phyloP scores from a whole-genome alignment of 441 rosid genomes.

The Syzygium malaccense region DNA sequence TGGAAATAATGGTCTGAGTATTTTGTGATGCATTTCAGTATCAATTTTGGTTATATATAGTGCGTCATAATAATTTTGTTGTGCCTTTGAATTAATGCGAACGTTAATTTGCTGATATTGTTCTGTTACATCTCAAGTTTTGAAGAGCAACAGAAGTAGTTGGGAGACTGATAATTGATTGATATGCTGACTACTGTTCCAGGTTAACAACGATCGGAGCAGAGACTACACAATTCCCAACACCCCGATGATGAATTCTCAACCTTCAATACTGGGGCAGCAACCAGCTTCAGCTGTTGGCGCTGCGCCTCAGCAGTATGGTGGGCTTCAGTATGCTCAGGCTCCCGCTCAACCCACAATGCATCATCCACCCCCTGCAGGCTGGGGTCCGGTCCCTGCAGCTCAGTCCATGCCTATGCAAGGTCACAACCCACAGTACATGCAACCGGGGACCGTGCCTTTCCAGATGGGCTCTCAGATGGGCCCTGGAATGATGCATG shows the following conservation, averaged over 20 bases:
- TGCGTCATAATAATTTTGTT: neutral
- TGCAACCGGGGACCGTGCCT: constrained; percentile 40
- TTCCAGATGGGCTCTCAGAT: constrained; percentile 39
- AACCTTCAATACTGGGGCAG: constrained; percentile 62
- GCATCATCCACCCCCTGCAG: constrained; percentile 43
- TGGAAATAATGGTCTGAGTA: neutral
- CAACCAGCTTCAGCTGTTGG: constrained; percentile 49
- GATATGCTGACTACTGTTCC: constrained; percentile 5
- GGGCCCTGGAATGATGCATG: constrained; percentile 56
- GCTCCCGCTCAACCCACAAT: constrained; percentile 21
- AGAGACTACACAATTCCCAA: constrained; percentile 78
- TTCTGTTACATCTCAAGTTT: neutral
- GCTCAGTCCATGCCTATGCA: constrained; percentile 49
- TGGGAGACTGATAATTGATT: neutral
- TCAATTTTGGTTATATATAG: neutral
- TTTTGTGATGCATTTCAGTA: neutral
- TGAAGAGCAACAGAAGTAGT: neutral
- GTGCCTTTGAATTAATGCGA: neutral
- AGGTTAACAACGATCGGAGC: constrained; percentile 93
- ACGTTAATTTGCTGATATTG: neutral
- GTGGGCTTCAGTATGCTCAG: constrained; percentile 27
- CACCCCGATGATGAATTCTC: constrained; percentile 43
- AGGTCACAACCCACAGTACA: constrained; percentile 47
- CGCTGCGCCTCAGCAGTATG: constrained; percentile 29
- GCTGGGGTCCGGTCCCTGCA: constrained; percentile 48